Conservation (phyloP, 768 basidiomycete genomes). For the Dentipellis sp. region DNA sequence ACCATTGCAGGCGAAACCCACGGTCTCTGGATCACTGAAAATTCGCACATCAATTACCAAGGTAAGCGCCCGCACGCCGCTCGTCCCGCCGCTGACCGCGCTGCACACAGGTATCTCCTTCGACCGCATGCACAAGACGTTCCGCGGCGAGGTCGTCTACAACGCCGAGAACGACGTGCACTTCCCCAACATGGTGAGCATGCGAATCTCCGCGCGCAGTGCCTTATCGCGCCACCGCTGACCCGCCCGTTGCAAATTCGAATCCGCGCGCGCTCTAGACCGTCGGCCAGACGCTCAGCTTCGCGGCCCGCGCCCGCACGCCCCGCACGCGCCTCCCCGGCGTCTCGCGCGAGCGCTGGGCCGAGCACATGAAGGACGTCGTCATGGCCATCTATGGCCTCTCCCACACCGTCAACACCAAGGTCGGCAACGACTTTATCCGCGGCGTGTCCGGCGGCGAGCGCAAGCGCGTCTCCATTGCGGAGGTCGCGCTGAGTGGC, state of each 20-base stretch:
- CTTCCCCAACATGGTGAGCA: constrained; percentile 54
- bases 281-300: constrained; percentile 64
- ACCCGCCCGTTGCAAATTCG: no score
- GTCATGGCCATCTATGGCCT: background rate
- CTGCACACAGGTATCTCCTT: background rate
- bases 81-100: background rate
- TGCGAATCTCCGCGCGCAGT: background rate
- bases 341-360: constrained; percentile 18
- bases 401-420: constrained; percentile 38
- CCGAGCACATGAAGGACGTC: background rate
- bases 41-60: background rate
- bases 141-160: constrained; percentile 58
- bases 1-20: constrained; percentile 36
- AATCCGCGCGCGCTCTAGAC: constrained; percentile 41
- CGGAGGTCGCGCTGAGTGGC: constrained; percentile 56
- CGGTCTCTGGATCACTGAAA: background rate
- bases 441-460: constrained; percentile 68
- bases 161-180: constrained; percentile 82
- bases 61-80: background rate
- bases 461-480: constrained; percentile 70
- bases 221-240: no score
- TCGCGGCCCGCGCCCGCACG: constrained; percentile 59
- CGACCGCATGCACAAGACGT: background rate
- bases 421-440: constrained; percentile 72
- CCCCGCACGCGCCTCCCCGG: constrained; percentile 44